phyloP scores from a whole-genome alignment of 1,139 yeast genomes.

The Candida sojae region DNA sequence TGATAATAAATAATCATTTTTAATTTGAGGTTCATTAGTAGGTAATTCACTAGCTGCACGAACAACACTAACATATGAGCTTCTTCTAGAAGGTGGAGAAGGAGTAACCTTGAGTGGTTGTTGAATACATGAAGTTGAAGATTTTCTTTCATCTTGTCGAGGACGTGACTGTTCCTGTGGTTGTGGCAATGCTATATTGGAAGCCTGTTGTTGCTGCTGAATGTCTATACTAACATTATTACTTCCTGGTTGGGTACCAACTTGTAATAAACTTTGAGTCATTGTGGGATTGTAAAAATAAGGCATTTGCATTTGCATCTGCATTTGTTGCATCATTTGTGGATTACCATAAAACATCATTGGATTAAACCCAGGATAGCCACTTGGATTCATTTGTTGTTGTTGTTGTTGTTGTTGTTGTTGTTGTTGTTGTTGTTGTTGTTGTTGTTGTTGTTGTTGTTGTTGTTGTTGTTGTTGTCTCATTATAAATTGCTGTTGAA shows the following conservation, averaged over 20 bases:
- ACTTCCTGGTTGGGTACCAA: not conserved
- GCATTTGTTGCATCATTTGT: constrained; percentile 10
- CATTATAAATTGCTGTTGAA: constrained; percentile 20
- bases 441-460: constrained; percentile 17
- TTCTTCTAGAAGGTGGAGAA: not conserved
- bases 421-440: constrained; percentile 17
- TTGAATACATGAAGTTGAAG: not conserved
- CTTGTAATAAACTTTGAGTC: constrained; percentile 2
- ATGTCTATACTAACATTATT: not conserved
- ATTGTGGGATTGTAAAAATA: constrained; percentile 10
- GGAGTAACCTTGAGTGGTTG: not conserved
- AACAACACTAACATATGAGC: not conserved
- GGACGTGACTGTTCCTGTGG: constrained; percentile 3
- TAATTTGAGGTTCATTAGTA: not conserved
- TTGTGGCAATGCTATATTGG: constrained; percentile 1
- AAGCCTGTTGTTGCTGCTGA: constrained; percentile 6
- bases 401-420: constrained; percentile 16
- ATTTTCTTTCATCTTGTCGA: not conserved
- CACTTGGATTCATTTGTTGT: constrained; percentile 4
- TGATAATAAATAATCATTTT: constrained; percentile 14
- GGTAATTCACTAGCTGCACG: not conserved
- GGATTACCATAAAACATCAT: constrained; percentile 12
- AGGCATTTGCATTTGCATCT: constrained; percentile 7
- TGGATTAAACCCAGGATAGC: constrained; percentile 10
- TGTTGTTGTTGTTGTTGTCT: constrained; percentile 12